A percentile compares a stretch with the other conserved stretches of the same genome.
phyloP scores from a whole-genome alignment of 208 protist species.

The Novymonas esmeraldas region DNA sequence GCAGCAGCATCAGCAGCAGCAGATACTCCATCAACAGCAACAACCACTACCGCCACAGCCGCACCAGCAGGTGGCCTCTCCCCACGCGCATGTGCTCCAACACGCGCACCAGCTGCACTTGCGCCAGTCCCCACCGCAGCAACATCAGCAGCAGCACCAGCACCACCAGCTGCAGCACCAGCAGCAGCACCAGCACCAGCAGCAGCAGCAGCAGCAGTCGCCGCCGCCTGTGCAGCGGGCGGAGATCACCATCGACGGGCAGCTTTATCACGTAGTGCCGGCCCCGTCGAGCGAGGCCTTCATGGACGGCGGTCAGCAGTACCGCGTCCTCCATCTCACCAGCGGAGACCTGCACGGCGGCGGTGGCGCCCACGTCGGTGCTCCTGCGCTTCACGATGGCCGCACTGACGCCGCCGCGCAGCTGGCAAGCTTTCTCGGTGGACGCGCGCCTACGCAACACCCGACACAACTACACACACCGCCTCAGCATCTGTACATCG shows the following conservation, averaged over 20 bases:
- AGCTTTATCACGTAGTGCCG: conserved; percentile 1
- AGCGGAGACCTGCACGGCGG: background rate
- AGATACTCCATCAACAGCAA: too few relatives aligned
- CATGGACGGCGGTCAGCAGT: background rate
- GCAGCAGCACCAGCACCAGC: background rate
- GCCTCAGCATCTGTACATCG: background rate
- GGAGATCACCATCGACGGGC: conserved; percentile 6
- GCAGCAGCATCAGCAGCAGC: too few relatives aligned
- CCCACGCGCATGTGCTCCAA: background rate
- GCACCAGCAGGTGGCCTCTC: too few relatives aligned
- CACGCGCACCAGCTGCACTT: background rate
- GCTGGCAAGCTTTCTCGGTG: background rate
- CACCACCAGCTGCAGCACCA: background rate
- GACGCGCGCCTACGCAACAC: background rate
- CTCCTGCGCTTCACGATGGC: background rate
- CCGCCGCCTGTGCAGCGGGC: background rate
- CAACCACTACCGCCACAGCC: too few relatives aligned
- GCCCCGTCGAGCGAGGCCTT: conserved; percentile 3
- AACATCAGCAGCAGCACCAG: background rate
- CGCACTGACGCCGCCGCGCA: background rate
- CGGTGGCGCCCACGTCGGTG: background rate
- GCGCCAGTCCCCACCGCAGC: background rate
- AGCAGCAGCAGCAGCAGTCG: background rate
- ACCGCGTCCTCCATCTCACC: background rate
- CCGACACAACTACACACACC: background rate